Percentiles rank a stretch among this genome's conserved stretches.
These are phyloP conservation scores for Salix udensis DNA, from an alignment of 345 rosid genomes.

Conservation along the genomic window DNA sequence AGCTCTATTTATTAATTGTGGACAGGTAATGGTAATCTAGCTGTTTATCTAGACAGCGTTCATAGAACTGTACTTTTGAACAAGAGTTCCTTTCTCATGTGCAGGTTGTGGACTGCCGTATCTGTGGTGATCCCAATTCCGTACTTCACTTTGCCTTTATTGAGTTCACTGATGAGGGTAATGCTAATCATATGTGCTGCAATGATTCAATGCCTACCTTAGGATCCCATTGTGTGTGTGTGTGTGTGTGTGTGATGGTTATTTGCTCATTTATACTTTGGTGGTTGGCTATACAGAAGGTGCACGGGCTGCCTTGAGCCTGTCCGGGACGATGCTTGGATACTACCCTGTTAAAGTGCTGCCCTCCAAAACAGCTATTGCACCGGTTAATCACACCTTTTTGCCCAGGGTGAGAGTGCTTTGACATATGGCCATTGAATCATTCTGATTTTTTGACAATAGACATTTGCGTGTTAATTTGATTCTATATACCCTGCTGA, in stretches of 20 bases:
- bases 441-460: background rate
- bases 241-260: background rate
- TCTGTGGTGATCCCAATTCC: conserved; percentile 93
- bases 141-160: conserved; percentile 91
- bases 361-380: conserved; percentile 99
- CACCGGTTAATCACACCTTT: conserved; percentile 97
- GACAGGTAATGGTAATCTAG: conserved; percentile 52
- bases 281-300: conserved; percentile 48
- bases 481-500: conserved; percentile 11
- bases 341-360: conserved; percentile 86
- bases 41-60: background rate
- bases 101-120: conserved; percentile 59
- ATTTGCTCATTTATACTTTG: background rate
- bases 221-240: conserved; percentile 1
- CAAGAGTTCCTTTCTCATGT: background rate
- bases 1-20: conserved; percentile 68
- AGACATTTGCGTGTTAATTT: background rate
- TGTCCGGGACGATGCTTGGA: conserved; percentile 90
- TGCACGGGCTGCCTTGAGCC: conserved; percentile 77
- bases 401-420: conserved; percentile 71
- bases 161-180: conserved; percentile 96
- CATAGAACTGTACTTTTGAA: background rate
- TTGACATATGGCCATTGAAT: background rate
- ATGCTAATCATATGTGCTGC: background rate
- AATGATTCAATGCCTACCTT: conserved; percentile 11